These are phyloP conservation scores for Hyaloscypha variabilis DNA, from an alignment of 495 filamentous ascomycete species.

Conservation along the genomic window DNA sequence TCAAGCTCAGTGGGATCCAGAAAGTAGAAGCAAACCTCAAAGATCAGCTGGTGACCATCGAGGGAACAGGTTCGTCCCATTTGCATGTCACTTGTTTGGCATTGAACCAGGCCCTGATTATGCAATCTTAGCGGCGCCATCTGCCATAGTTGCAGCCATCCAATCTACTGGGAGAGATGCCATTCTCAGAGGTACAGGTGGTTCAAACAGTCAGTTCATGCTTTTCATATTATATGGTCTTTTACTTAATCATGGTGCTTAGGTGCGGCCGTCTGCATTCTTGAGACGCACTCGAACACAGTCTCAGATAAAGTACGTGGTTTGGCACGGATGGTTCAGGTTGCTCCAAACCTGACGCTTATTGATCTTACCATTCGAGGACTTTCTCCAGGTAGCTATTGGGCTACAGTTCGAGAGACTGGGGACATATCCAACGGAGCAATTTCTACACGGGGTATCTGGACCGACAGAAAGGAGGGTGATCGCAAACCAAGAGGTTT, in stretches of 20 bases:
- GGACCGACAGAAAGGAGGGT: slow-evolving; percentile 60
- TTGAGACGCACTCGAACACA: slow-evolving; percentile 77
- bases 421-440: slow-evolving; percentile 88
- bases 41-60: slow-evolving; percentile 68
- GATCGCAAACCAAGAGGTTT: slow-evolving; percentile 59
- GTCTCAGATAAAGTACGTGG: slow-evolving; percentile 69
- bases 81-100: slow-evolving; percentile 5
- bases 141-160: slow-evolving; percentile 84
- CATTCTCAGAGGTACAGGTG: slow-evolving; percentile 87
- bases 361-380: slow-evolving; percentile 89
- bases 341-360: slow-evolving; percentile 72
- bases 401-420: slow-evolving; percentile 79
- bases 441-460: slow-evolving; percentile 79
- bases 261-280: slow-evolving; percentile 94
- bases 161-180: slow-evolving; percentile 90
- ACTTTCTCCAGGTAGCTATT: slow-evolving; percentile 79
- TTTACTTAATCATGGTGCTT: slow-evolving; percentile 18
- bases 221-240: slow-evolving; percentile 11
- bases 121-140: slow-evolving; percentile 68
- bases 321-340: slow-evolving; percentile 79
- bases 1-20: slow-evolving; percentile 71
- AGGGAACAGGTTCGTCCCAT: slow-evolving; percentile 61
- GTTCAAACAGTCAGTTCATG: slow-evolving; percentile 69
- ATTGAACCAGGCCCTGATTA: slow-evolving; percentile 14
- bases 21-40: slow-evolving; percentile 67